These are phyloP conservation scores for Rhodotorula paludigena DNA, from an alignment of 768 basidiomycete species.

Conservation along the genomic window DNA sequence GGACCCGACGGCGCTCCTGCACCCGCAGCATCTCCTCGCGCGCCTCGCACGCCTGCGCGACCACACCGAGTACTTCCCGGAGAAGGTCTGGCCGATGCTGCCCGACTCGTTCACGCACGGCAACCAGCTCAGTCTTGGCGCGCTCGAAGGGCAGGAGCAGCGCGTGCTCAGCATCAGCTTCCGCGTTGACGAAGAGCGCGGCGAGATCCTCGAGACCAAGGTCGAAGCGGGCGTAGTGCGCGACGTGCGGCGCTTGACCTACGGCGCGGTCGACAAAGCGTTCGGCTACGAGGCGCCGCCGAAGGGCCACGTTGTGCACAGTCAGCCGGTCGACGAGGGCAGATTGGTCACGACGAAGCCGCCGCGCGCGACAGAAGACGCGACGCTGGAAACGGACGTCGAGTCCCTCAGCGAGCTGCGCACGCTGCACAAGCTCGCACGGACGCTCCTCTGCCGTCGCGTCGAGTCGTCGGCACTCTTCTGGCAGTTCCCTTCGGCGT, in stretches of 20 bases:
- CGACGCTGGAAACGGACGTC: constrained; percentile 7
- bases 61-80: constrained; percentile 61
- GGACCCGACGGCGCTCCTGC: constrained; percentile 77
- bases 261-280: constrained; percentile 60
- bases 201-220: constrained; percentile 64
- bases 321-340: not conserved
- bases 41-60: constrained; percentile 56
- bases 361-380: constrained; percentile 15
- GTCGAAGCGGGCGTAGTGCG: constrained; percentile 69
- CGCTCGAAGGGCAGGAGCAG: constrained; percentile 49
- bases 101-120: constrained; percentile 50
- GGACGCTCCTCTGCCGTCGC: constrained; percentile 7
- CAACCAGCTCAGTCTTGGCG: constrained; percentile 49
- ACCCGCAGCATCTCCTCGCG: constrained; percentile 63
- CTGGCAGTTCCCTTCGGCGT: constrained; percentile 24
- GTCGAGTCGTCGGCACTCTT: constrained; percentile 20
- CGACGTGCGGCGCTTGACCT: constrained; percentile 62
- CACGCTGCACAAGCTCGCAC: constrained; percentile 8
- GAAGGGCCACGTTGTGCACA: constrained; percentile 47
- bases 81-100: constrained; percentile 67
- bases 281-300: constrained; percentile 16
- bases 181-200: constrained; percentile 56
- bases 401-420: not conserved
- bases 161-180: constrained; percentile 74
- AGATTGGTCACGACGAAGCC: too few species aligned